These are phyloP conservation scores for Pythium pyrilobum DNA, from an alignment of 352 stramenopile genomes.

Conservation along the genomic window DNA sequence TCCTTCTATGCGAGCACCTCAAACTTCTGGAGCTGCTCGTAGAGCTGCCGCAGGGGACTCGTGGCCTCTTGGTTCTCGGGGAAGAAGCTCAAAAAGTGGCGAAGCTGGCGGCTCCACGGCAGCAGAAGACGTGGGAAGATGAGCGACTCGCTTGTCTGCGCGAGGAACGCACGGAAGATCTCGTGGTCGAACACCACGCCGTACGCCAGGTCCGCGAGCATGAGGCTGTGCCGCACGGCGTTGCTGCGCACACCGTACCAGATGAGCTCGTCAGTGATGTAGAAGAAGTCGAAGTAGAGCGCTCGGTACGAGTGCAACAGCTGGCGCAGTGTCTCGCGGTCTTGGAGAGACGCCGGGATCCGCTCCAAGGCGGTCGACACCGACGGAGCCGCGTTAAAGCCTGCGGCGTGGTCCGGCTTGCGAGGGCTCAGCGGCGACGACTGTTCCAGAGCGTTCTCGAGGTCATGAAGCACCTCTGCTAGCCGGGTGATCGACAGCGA, in stretches of 20 bases:
- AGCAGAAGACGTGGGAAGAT: conserved; percentile 67
- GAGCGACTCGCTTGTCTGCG: conserved; percentile 16
- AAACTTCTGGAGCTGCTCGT: conserved; percentile 77
- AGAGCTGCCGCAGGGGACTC: conserved; percentile 66
- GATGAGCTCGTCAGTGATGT: conserved; percentile 87
- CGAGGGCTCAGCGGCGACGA: conserved; percentile 66
- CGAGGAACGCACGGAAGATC: conserved; percentile 70
- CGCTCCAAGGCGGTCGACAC: neutral
- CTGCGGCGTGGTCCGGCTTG: conserved; percentile 17
- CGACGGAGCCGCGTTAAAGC: conserved; percentile 5
- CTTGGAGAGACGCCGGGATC: neutral
- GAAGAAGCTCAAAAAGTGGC: conserved; percentile 85
- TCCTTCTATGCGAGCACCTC: conserved; percentile 21
- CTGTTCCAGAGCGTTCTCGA: conserved; percentile 60
- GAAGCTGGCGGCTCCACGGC: conserved; percentile 82
- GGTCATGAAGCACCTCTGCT: conserved; percentile 46
- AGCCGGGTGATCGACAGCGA: conserved; percentile 28
- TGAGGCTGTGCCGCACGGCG: conserved; percentile 73
- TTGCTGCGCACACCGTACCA: conserved; percentile 85
- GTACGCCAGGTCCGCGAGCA: conserved; percentile 77
- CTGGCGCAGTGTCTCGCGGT: conserved; percentile 47
- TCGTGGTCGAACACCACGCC: conserved; percentile 84
- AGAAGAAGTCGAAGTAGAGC: conserved; percentile 89
- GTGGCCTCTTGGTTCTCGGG: conserved; percentile 82
- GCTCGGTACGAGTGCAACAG: conserved; percentile 74